phyloP scores from a whole-genome alignment of 352 stramenopile species.

The Phytophthora multivora region DNA sequence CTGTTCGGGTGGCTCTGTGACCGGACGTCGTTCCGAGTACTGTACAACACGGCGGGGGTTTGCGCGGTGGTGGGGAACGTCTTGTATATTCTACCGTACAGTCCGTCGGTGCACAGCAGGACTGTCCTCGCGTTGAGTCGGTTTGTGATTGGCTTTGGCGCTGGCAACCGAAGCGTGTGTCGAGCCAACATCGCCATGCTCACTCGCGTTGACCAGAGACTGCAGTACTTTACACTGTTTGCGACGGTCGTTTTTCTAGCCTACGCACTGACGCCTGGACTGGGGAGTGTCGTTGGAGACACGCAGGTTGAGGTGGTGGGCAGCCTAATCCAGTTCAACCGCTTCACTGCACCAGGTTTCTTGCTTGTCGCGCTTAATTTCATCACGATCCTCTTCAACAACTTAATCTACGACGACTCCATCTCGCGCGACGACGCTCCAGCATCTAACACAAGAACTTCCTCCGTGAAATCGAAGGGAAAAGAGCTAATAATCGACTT shows the following conservation, averaged over 20 bases:
- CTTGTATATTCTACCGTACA: conserved; percentile 61
- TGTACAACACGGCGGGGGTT: conserved; percentile 53
- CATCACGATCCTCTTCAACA: conserved; percentile 47
- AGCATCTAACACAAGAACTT: neutral
- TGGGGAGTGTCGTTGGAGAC: conserved; percentile 55
- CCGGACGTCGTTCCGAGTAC: conserved; percentile 55
- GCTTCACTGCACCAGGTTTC: conserved; percentile 60
- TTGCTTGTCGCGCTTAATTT: conserved; percentile 58
- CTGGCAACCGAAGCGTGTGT: conserved; percentile 75
- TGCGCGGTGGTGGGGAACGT: conserved; percentile 60
- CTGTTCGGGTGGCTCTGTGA: conserved; percentile 72
- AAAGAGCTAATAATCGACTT: conserved; percentile 13
- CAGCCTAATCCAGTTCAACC: conserved; percentile 60
- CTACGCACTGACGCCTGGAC: conserved; percentile 71
- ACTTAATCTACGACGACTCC: conserved; percentile 52
- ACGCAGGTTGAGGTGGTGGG: conserved; percentile 41
- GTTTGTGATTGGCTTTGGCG: conserved; percentile 71
- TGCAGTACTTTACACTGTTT: conserved; percentile 74
- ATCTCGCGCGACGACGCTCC: conserved; percentile 50
- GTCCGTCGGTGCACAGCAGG: conserved; percentile 38
- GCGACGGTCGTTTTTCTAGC: conserved; percentile 70
- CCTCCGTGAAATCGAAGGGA: neutral
- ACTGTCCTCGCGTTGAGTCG: conserved; percentile 54
- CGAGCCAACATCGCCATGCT: conserved; percentile 70
- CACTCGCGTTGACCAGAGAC: conserved; percentile 57